Base-by-base conservation (phyloP, 2,329 filamentous ascomycete species). In the Pleurostoma richardsiae region DNA sequence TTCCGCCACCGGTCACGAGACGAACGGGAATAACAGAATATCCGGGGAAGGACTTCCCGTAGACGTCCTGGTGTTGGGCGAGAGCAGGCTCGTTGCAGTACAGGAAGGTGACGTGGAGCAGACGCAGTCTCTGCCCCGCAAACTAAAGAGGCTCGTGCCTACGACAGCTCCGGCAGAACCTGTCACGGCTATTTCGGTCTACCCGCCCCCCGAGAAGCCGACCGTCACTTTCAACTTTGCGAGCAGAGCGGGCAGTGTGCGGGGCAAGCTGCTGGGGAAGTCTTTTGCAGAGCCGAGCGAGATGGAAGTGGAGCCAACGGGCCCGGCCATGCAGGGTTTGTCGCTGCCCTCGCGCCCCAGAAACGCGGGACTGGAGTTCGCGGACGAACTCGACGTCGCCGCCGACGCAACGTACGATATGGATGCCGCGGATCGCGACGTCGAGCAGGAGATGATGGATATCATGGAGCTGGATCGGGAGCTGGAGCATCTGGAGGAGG, bases 381-480 rank as follows among this genome's bases (percentile, higher is more conserved):
- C 70, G 36, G 70, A 73, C 40, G 75, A 69, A 19, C 58, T 83
- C 30, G 70, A 66, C 42, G 72, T 68, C 2, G 79, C 79, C 2
- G 79, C 79, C 3, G 78, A 82, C 47, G 62, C 67, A 5, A 66
- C 67, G 27, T 70, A 74, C 31, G 73, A 77, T 43, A 66, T 73
- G 30, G 65, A 68, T n/a, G 71, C 67, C 11, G 59, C 63, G 27
- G 66, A 68, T 29, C 67, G 79, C 30, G 72, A 82, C 47, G 69
- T 82, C 10, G 79, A 83, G 57, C 70, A 72, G 30, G 79, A 83
- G 61, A 77, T 83, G 70, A 68, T 85, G 54, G 80, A 83, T 58
- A 80, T 85, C 40, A 78, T 83, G 72, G 80, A 81, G 54, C 82
- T 85, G 56, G 82, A 85, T 54, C 74, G 78, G 49, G 77, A 74